These are phyloP conservation scores for Danielozyma ontarioensis DNA, from an alignment of 805 yeast genomes.

Conservation along the genomic window DNA sequence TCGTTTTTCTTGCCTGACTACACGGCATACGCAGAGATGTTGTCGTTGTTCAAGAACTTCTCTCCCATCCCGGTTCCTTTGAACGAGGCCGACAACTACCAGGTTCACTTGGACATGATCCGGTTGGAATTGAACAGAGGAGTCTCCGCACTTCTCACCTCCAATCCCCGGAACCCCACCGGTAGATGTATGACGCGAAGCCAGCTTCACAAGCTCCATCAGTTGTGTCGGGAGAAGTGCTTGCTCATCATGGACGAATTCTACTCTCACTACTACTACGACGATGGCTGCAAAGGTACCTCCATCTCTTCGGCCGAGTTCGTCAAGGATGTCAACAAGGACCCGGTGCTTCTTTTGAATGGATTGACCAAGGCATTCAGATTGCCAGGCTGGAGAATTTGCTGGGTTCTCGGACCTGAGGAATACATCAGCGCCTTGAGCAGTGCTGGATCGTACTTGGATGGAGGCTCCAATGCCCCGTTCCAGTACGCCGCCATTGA, in stretches of 20 bases:
- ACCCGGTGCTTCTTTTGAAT: constrained; percentile 55
- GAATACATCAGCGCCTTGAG: constrained; percentile 50
- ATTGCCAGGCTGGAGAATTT: constrained; percentile 60
- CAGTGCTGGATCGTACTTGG: constrained; percentile 56
- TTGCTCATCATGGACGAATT: constrained; percentile 61
- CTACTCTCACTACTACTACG: constrained; percentile 54
- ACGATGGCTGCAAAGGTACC: constrained; percentile 48
- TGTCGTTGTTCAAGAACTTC: constrained; percentile 56
- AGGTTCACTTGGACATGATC: constrained; percentile 48
- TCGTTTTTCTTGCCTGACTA: constrained; percentile 60
- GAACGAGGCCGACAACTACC: constrained; percentile 52
- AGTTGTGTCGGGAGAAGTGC: constrained; percentile 48
- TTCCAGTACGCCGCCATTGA: constrained; percentile 57
- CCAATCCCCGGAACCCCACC: constrained; percentile 62
- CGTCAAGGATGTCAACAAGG: constrained; percentile 50
- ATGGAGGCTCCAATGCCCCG: constrained; percentile 59
- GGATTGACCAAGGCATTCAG: constrained; percentile 59
- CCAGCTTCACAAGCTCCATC: constrained; percentile 46
- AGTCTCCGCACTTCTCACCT: constrained; percentile 52
- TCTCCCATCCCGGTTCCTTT: constrained; percentile 61
- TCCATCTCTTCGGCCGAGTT: constrained; percentile 46
- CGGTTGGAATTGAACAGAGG: constrained; percentile 51
- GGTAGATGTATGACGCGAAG: constrained; percentile 46
- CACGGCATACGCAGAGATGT: constrained; percentile 63
- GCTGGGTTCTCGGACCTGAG: constrained; percentile 62